These are phyloP conservation scores for Penicillium bovifimosum DNA, from an alignment of 495 filamentous ascomycete genomes.

Conservation along the genomic window DNA sequence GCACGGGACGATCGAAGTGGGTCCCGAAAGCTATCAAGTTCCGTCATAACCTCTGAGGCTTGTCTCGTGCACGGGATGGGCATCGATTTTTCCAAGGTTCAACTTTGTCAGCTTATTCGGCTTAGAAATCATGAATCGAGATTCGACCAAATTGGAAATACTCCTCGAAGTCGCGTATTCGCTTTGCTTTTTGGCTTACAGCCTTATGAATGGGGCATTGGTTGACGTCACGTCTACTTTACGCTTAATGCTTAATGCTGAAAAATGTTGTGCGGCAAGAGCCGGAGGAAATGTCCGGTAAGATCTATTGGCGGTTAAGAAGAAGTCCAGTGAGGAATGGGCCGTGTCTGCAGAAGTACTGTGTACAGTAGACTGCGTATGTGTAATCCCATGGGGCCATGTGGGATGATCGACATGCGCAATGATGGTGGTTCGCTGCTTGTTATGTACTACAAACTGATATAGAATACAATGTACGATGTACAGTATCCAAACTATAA, in stretches of 20 bases:
- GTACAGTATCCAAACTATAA: neutral
- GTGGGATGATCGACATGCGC: conserved; percentile 7
- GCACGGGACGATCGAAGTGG: conserved; percentile 8
- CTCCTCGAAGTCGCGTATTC: neutral
- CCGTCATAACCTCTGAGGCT: neutral
- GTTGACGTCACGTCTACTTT: neutral
- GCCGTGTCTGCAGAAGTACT: no score
- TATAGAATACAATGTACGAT: neutral
- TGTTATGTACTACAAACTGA: neutral
- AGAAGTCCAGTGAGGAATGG: no score
- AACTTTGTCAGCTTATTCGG: neutral
- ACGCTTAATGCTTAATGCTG: neutral
- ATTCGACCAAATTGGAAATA: no score
- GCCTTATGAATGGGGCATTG: neutral
- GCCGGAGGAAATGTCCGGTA: no score
- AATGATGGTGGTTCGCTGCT: conserved; percentile 7
- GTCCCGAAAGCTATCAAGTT: conserved; percentile 3
- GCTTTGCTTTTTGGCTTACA: neutral
- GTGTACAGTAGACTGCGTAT: no score
- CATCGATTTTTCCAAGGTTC: neutral
- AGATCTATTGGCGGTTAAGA: no score
- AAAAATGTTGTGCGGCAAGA: no score
- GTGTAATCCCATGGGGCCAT: no score
- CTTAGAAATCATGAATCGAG: neutral
- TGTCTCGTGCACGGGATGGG: neutral